A percentile compares a stretch with the other conserved stretches of the same genome.
These are phyloP conservation scores for Juglanconis oblonga DNA, from an alignment of 2,329 filamentous ascomycete species.

Conservation along the genomic window DNA sequence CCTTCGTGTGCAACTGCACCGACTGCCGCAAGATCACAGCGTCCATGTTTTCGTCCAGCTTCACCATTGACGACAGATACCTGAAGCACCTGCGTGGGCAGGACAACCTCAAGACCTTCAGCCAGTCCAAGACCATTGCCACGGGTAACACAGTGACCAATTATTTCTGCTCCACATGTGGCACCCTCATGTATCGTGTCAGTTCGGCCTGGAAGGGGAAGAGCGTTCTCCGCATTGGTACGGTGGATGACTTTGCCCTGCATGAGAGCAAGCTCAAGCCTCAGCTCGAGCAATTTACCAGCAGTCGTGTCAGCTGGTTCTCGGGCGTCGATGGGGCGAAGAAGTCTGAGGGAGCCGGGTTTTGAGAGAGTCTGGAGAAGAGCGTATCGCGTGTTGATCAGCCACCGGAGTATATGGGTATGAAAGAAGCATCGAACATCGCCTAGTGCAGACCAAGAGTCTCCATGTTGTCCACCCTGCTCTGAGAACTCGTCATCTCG, in stretches of 20 bases:
- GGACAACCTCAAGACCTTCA: conserved; percentile 45
- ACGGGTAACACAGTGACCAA: conserved; percentile 55
- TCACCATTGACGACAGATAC: conserved; percentile 43
- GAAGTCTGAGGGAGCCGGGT: too few relatives aligned
- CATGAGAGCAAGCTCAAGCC: conserved; percentile 57
- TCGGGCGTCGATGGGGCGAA: too few relatives aligned
- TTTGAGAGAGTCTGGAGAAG: too few relatives aligned
- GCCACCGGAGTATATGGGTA: too few relatives aligned
- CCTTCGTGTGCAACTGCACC: conserved; percentile 58
- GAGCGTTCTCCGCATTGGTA: conserved; percentile 54
- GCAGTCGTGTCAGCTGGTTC: conserved; percentile 51
- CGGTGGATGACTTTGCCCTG: conserved; percentile 59
- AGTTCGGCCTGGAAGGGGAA: conserved; percentile 40
- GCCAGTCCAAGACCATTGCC: conserved; percentile 44
- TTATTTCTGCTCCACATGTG: conserved; percentile 58
- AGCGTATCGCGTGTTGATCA: too few relatives aligned
- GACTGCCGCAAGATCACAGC: conserved; percentile 63
- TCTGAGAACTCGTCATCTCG: too few relatives aligned
- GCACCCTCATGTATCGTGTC: conserved; percentile 58
- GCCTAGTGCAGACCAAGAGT: too few relatives aligned
- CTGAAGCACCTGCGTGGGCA: conserved; percentile 49
- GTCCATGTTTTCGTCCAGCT: conserved; percentile 61
- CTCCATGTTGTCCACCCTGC: too few relatives aligned
- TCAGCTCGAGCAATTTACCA: conserved; percentile 47
- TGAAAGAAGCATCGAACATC: too few relatives aligned